Evolutionary conservation across 2,329 filamentous ascomycete genomes (phyloP), one percentile per base, ranked within the genome.

Genomic region (Pseudogymnoascus sp.): DNA sequence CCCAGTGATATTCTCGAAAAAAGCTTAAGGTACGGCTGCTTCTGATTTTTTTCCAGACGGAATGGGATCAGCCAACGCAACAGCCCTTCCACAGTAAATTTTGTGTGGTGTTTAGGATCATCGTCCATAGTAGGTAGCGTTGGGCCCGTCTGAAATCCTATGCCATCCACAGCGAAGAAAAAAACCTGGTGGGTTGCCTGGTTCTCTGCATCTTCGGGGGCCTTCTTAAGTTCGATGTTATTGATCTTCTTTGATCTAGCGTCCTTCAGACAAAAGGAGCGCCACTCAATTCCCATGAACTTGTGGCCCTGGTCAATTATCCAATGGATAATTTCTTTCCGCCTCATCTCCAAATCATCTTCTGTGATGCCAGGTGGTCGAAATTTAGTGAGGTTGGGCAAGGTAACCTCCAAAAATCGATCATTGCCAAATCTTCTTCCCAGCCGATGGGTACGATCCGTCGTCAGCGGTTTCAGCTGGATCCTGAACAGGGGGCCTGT

Each of bases 1-100:
- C 82, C 82, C 1, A 86, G 73, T 2, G 79, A 71, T 39, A 86
- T 79, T 8, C 84, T 79, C 0, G 83, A 81, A 65, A 86, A 88
- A 0, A 86, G 71, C 65, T 87, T 88, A 2, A 82, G 72, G 4
- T 77, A 74, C 0, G 79, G 74, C 63, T 86, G 79, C 0, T 70
- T 7, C 3, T 72, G 66, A 62, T 83, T 86, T 0, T 72, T 63
- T 2, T 73, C 67, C 2, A 80, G 70, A 7, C 4, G 28, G 16
- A 55, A 55, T 22, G 79, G 75, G 28, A 86, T 71, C 0, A 84
- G 75, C 82, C 82, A 85, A 25, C 79, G 72, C 1, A 86, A 66
- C 65, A 87, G 75, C 1, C 73, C 68, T 22, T 67, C 69, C 2
- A 77, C 72, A 2, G 67, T 69, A 66, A 82, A 71, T 4, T 59